phyloP scores from a whole-genome alignment of 1,139 yeast genomes.

The Yamadazyma membranifaciens region DNA sequence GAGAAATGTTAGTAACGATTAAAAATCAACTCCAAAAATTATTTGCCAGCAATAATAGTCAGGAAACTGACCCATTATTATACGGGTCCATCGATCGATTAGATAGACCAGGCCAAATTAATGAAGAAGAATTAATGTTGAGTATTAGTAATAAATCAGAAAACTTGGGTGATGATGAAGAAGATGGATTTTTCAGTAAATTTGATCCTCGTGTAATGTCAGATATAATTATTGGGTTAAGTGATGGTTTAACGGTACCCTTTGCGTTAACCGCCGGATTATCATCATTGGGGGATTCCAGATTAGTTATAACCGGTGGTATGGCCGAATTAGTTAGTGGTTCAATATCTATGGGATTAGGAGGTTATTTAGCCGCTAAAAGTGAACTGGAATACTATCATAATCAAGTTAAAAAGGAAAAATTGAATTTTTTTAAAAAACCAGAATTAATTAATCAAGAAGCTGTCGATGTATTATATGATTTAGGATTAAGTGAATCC shows the following conservation, averaged over 20 bases:
- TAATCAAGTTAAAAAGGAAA: constrained; percentile 70
- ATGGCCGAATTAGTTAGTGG: constrained; percentile 83
- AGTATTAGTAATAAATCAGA: constrained; percentile 18
- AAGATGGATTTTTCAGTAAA: constrained; percentile 37
- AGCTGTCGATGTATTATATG: constrained; percentile 69
- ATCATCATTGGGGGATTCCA: constrained; percentile 72
- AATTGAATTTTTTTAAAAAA: constrained; percentile 62
- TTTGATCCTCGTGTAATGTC: constrained; percentile 77
- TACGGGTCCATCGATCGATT: constrained; percentile 38
- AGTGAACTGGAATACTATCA: constrained; percentile 73
- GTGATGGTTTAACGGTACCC: constrained; percentile 82
- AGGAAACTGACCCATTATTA: constrained; percentile 33
- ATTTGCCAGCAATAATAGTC: constrained; percentile 31
- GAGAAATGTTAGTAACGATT: constrained; percentile 30
- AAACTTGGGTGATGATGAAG: constrained; percentile 23
- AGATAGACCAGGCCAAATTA: constrained; percentile 37
- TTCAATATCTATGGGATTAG: constrained; percentile 83
- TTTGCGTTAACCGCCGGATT: constrained; percentile 83
- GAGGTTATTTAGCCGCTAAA: constrained; percentile 79
- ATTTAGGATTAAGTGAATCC: constrained; percentile 65
- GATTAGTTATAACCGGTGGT: constrained; percentile 79
- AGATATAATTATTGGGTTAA: constrained; percentile 73
- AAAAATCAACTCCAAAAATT: constrained; percentile 35
- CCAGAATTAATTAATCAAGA: constrained; percentile 63
- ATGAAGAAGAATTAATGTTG: constrained; percentile 41